Evolutionary conservation across 768 basidiomycete species (phyloP).

Genomic region (Cystobasidium onofrii): DNA sequence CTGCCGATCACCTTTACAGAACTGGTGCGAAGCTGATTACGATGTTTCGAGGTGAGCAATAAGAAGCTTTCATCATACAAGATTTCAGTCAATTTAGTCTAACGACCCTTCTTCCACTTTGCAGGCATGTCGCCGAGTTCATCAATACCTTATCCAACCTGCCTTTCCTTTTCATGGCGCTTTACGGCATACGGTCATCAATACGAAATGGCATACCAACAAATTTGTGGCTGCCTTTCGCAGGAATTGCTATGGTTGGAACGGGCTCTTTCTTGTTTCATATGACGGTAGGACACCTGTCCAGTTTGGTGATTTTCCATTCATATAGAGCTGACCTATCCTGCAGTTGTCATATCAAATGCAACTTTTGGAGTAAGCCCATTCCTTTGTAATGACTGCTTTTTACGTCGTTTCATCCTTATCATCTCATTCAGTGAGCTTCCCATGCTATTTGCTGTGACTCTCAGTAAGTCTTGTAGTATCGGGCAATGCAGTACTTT

Average conservation of each 20-base stretch:
- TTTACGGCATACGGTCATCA: not conserved
- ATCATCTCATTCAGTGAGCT: constrained; percentile 11
- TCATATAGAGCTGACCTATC: not conserved
- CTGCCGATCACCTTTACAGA: not conserved
- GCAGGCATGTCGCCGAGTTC: constrained; percentile 24
- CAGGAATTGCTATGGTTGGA: constrained; percentile 14
- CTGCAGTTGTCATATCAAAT: constrained; percentile 22
- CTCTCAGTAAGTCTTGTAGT: constrained; percentile 1
- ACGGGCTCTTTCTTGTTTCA: constrained; percentile 11
- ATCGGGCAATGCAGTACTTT: not conserved
- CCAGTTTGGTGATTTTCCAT: not conserved
- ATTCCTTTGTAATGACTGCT: too few relatives aligned
- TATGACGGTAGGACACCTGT: constrained; percentile 1
- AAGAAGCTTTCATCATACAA: not conserved
- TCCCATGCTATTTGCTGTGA: constrained; percentile 20
- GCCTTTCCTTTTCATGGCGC: constrained; percentile 9
- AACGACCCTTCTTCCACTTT: not conserved
- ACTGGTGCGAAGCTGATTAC: constrained; percentile 32
- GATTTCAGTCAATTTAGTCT: not conserved
- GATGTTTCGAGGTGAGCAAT: constrained; percentile 24
- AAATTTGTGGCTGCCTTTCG: constrained; percentile 6
- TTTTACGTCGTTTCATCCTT: too few relatives aligned
- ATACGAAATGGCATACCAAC: not conserved
- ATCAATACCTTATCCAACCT: constrained; percentile 28
- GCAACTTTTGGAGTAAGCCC: constrained; percentile 24